Percentiles rank a stretch among this genome's conserved stretches.
phyloP scores from a whole-genome alignment of 306 rosid species.

The Vigna radiata region DNA sequence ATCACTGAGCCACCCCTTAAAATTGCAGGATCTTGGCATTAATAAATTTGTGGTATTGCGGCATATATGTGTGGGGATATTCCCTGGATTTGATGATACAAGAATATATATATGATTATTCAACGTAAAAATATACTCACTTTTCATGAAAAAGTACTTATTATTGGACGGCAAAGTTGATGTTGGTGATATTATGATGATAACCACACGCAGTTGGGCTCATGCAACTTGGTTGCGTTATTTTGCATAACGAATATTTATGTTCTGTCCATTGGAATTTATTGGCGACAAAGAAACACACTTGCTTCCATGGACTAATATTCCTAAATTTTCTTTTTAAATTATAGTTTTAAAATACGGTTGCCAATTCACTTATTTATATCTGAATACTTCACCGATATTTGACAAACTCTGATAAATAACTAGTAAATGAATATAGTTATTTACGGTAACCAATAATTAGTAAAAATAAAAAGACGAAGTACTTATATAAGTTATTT shows the following conservation, averaged over 20 bases:
- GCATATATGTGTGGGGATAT: constrained; percentile 5
- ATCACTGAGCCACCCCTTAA: not conserved
- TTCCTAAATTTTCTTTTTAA: too few relatives aligned
- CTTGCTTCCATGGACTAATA: too few relatives aligned
- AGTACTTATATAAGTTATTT: too few relatives aligned
- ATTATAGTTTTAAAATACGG: too few relatives aligned
- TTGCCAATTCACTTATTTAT: too few relatives aligned
- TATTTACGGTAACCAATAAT: too few relatives aligned
- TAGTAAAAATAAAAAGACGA: too few relatives aligned
- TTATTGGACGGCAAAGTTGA: constrained; percentile 38
- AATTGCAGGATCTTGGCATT: constrained; percentile 4
- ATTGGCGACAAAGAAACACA: not conserved
- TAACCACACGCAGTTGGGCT: constrained; percentile 41
- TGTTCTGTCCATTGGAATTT: constrained; percentile 3
- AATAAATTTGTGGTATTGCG: constrained; percentile 4
- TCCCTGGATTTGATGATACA: constrained; percentile 17
- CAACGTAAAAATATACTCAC: constrained; percentile 37
- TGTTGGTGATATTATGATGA: constrained; percentile 37
- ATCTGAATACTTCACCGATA: too few relatives aligned
- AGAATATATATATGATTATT: constrained; percentile 20
- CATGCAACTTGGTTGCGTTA: constrained; percentile 47
- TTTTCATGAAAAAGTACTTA: constrained; percentile 36
- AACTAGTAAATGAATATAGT: too few relatives aligned
- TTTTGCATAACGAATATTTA: constrained; percentile 33
- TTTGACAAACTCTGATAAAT: too few relatives aligned